A percentile compares a stretch with the other conserved stretches of the same genome.
Evolutionary conservation across 2,329 filamentous ascomycete species (phyloP).

Genomic region (Teratosphaeria nubilosa): DNA sequence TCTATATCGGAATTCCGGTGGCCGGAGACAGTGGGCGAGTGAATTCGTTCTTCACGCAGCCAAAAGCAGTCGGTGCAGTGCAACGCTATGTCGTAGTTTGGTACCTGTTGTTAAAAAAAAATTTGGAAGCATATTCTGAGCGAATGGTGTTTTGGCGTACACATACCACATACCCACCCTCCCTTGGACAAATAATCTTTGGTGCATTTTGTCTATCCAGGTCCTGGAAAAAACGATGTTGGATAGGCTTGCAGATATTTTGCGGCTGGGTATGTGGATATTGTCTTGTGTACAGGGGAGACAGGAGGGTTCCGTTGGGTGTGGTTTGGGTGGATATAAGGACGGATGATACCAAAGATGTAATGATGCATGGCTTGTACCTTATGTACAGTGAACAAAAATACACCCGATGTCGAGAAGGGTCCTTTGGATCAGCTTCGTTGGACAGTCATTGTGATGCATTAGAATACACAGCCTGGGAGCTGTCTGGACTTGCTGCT

Average conservation of each 20-base stretch:
- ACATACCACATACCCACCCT: too few species aligned
- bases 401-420: not conserved
- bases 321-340: not conserved
- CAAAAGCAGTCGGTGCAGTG: too few species aligned
- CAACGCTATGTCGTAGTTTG: too few species aligned
- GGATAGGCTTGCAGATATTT: not conserved
- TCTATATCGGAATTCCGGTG: slow-evolving; percentile 2
- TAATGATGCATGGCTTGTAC: not conserved
- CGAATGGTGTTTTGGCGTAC: not conserved
- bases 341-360: slow-evolving; percentile 1
- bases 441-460: too few species aligned
- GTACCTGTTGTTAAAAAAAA: too few species aligned
- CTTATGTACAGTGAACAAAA: not conserved
- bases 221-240: too few species aligned
- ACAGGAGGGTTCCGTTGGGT: too few species aligned
- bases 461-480: too few species aligned
- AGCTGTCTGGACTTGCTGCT: not conserved
- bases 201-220: too few species aligned
- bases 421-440: not conserved
- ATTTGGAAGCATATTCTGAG: not conserved
- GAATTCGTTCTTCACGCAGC: not conserved
- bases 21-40: not conserved
- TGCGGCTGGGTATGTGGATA: not conserved
- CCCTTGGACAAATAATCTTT: too few species aligned
- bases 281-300: not conserved